Base-by-base conservation (phyloP, 768 basidiomycete species). In the Brasilioporus rufonigricans region DNA sequence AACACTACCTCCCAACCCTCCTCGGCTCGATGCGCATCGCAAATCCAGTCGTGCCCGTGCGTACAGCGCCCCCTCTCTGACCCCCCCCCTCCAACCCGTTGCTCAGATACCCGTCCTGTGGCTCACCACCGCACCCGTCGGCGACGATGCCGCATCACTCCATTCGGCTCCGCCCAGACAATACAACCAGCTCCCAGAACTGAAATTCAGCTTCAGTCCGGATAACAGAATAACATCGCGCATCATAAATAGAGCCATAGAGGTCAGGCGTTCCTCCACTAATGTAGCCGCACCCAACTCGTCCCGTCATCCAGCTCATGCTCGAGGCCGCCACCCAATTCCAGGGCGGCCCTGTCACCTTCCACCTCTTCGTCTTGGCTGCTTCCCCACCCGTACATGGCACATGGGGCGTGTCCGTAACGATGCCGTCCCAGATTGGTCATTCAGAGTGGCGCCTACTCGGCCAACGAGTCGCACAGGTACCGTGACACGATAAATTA, bases 331-430 rank as follows among this genome's bases (percentile, higher is more conserved):
- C 73, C 27, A 54, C 55, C 4, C 65, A 65, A 45, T 71, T 67
- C 52, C 67, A 56, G 59, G 72, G 50, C 52, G 67, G 61, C 43
- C 68, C 72, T 10, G 66, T 73, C 48, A 73, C 71, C 41, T 72
- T 76, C 5, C 82, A 86, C 64, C 72, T 85, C 27, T 73, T 85
- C 52, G 72, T 85, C 52, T 74, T 84, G 13, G 82, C 82, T 26
- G 80, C 78, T 39, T 78, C 79, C 23, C 48, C 75, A 2, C 80
- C 81, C 11, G 59, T 66, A 5, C 71, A 71, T 21, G 73, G 53
- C 64, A 61, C 60, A 27, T 64, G 66, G 65, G 50, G 54, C 18
- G 60, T 52, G 48, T 59, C 63, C 32, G 51, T 53, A 43, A 65
- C 63, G 61, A 69, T 56, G 58, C 64, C 49, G 59, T 56, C 44